phyloP scores from a whole-genome alignment of 2,329 filamentous ascomycete genomes.

The Aspergillus sp. region DNA sequence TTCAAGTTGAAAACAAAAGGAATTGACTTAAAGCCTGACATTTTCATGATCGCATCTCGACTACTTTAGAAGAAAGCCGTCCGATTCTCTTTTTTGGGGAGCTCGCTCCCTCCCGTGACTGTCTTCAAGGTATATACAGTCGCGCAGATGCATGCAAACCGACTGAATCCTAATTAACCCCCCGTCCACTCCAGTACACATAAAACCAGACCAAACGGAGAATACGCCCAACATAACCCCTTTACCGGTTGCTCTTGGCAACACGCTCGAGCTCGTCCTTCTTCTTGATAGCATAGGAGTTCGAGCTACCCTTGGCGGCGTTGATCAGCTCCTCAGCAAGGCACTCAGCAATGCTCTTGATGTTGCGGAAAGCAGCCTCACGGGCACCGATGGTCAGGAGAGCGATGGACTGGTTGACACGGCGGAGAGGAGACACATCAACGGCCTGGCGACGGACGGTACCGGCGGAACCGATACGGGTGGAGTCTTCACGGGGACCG shows the following conservation, averaged over 20 bases:
- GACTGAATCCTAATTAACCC: slow-evolving; percentile 40
- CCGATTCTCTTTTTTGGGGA: slow-evolving; percentile 38
- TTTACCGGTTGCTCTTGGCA: slow-evolving; percentile 99
- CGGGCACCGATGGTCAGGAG: slow-evolving; percentile 98
- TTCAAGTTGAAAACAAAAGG: slow-evolving; percentile 23
- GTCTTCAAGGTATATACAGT: slow-evolving; percentile 38
- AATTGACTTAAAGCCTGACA: slow-evolving; percentile 22
- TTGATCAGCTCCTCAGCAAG: slow-evolving; percentile 99
- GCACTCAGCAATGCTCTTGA: slow-evolving; percentile 99
- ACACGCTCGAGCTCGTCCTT: slow-evolving; percentile 99
- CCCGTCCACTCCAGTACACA: slow-evolving; percentile 41
- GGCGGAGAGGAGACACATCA: slow-evolving; percentile 98
- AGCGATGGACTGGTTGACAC: slow-evolving; percentile 99
- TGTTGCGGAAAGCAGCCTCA: slow-evolving; percentile 98
- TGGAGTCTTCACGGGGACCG: slow-evolving; percentile 99
- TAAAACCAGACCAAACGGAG: slow-evolving; percentile 40
- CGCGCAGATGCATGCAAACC: slow-evolving; percentile 41
- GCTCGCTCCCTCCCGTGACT: slow-evolving; percentile 34
- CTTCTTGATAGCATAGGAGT: slow-evolving; percentile 99
- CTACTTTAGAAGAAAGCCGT: slow-evolving; percentile 41
- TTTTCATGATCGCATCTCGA: slow-evolving; percentile 43
- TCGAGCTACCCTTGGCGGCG: slow-evolving; percentile 99
- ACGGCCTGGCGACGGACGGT: slow-evolving; percentile 99
- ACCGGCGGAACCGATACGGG: slow-evolving; percentile 98
- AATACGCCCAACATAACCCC: slow-evolving; percentile 35